Conservation (phyloP, 176 grass and related monocot genomes). For the Olyra latifolia region DNA sequence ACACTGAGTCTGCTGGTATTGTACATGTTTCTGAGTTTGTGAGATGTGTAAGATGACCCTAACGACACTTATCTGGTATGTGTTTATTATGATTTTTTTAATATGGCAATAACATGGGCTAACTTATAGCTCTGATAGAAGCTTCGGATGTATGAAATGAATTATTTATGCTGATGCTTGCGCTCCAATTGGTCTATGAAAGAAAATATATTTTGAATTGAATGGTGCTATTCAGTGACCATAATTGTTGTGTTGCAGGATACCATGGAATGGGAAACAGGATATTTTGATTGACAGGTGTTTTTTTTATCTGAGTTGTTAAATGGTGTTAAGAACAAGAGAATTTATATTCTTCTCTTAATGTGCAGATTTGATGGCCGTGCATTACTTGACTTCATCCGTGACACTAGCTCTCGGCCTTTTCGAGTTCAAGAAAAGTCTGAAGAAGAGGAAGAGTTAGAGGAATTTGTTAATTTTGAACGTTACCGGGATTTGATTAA, state of each 20-base stretch:
- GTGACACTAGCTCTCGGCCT: slow-evolving; percentile 62
- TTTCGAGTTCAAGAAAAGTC: slow-evolving; percentile 75
- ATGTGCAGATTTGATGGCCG: slow-evolving; percentile 94
- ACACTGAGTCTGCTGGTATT: neutral
- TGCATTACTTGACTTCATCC: slow-evolving; percentile 95
- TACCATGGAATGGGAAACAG: slow-evolving; percentile 96
- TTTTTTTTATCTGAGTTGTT: neutral
- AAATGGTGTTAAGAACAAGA: slow-evolving; percentile 25
- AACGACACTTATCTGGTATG: neutral
- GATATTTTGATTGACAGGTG: slow-evolving; percentile 98
- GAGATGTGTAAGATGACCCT: neutral
- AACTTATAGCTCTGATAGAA: neutral
- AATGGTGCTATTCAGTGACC: slow-evolving; percentile 13
- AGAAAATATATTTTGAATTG: neutral
- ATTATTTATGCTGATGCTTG: neutral
- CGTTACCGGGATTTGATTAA: slow-evolving; percentile 99
- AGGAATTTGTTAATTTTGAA: slow-evolving; percentile 99
- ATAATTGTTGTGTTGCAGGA: slow-evolving; percentile 50
- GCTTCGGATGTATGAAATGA: neutral
- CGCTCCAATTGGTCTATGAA: slow-evolving; percentile 16
- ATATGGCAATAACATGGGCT: neutral
- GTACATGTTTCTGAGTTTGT: slow-evolving; percentile 1
- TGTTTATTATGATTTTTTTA: neutral
- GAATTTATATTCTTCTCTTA: slow-evolving; percentile 15
- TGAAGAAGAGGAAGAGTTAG: slow-evolving; percentile 94